These are phyloP conservation scores for Pleoardoris graminearum DNA, from an alignment of 2,329 filamentous ascomycete species.

Conservation along the genomic window DNA sequence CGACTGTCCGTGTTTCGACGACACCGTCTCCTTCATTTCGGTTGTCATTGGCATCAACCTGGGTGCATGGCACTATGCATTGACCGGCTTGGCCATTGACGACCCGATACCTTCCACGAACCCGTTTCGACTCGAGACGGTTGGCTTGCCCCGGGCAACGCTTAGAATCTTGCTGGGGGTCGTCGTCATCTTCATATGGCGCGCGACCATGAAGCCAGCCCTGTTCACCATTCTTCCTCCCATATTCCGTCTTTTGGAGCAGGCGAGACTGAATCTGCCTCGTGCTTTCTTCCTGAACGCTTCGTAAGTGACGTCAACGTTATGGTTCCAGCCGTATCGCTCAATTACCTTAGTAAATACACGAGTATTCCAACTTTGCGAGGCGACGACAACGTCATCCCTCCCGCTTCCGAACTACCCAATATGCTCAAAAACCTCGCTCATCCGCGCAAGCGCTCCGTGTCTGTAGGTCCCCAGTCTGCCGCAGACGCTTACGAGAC, in stretches of 20 bases:
- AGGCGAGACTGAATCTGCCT: conserved; percentile 76
- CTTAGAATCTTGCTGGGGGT: conserved; percentile 78
- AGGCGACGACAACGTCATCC: conserved; percentile 84
- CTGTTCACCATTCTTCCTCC: conserved; percentile 79
- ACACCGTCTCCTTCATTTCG: conserved; percentile 89
- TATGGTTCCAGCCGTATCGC: neutral
- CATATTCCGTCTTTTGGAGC: conserved; percentile 83
- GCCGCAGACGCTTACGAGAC: conserved; percentile 96
- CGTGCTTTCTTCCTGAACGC: conserved; percentile 89
- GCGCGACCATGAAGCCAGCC: conserved; percentile 83
- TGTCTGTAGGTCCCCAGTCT: conserved; percentile 92
- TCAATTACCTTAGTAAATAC: conserved; percentile 63
- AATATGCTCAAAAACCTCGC: conserved; percentile 79
- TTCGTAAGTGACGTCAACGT: conserved; percentile 55
- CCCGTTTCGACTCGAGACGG: conserved; percentile 65
- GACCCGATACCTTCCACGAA: conserved; percentile 61
- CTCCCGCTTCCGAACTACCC: conserved; percentile 84
- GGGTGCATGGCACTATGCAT: conserved; percentile 80
- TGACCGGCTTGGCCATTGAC: conserved; percentile 58
- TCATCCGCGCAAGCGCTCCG: conserved; percentile 76
- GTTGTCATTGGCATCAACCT: conserved; percentile 84
- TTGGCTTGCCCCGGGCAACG: conserved; percentile 68
- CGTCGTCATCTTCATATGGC: conserved; percentile 83
- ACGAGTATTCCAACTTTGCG: conserved; percentile 75
- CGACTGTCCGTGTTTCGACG: conserved; percentile 95